Conservation (phyloP, 2,329 filamentous ascomycete genomes). For the Botrytis aclada region DNA sequence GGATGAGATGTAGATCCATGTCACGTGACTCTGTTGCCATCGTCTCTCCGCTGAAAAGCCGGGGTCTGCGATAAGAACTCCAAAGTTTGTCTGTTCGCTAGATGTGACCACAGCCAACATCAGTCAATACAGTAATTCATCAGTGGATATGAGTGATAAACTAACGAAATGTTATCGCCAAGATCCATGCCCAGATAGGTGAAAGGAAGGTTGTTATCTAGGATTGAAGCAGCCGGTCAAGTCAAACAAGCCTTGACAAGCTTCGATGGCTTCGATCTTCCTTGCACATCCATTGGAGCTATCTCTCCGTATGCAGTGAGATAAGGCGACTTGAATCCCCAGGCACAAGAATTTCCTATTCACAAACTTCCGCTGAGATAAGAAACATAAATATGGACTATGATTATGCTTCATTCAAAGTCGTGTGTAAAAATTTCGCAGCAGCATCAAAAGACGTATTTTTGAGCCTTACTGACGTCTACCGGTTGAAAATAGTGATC, state of each 20-base stretch:
- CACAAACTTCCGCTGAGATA: not conserved
- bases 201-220: not conserved
- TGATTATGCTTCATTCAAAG: not conserved
- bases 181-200: not conserved
- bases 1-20: not conserved
- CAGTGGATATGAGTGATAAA: not conserved
- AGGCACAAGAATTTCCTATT: not conserved
- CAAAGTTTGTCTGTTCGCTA: not conserved
- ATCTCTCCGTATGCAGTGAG: not conserved
- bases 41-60: not conserved
- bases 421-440: no score
- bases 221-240: not conserved
- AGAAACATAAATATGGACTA: not conserved
- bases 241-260: conserved; percentile 7
- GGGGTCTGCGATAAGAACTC: not conserved
- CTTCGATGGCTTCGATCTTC: not conserved
- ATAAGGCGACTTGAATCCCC: not conserved
- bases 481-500: not conserved
- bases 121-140: not conserved
- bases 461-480: not conserved
- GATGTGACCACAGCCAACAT: not conserved
- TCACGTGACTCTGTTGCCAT: not conserved
- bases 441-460: not conserved
- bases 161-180: not conserved
- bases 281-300: not conserved